Base-by-base conservation (phyloP, 1,284 basidiomycete species). In the Moniliella sp. region DNA sequence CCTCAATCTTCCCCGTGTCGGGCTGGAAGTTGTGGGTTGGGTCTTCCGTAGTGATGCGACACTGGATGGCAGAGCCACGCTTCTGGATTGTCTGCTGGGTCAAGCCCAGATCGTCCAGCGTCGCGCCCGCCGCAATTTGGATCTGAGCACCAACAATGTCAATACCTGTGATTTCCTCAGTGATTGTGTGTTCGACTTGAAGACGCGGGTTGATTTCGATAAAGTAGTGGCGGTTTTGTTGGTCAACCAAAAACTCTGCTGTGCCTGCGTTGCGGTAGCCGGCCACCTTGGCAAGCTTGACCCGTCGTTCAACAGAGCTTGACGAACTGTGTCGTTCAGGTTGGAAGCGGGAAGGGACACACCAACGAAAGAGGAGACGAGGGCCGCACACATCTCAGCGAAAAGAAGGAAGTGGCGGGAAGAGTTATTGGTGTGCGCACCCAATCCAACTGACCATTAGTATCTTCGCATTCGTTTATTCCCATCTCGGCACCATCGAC, bases 1-100 rank as follows among this genome's bases (percentile, higher is more conserved):
- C 91, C 59, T 97, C 88, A 48, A 99, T 97, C 65, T 94, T 93
- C 43, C 91, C 91, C 2, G 83, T 94, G 63, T 99, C 91, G 19
- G n/a, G 91, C 64, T 93, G 83, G 78, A 99, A 97, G 59, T 68
- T 70, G 34, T 71, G 62, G 15, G 78, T 72, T 5, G 91, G 74
- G 63, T 99, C 88, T 65, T 99, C 91, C n/a, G 91, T 97, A 27
- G 91, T 97, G 63, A 99, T 74, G 68, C 91, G 84, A 63, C 83
- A 93, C 62, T 99, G 91, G 46, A 99, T 97, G 8, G 91, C 88
- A 59, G 81, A 93, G 25, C 91, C 91, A 39, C 91, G 78, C 65
- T 83, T 83, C 45, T 76, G 78, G 62, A 99, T 83, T 32, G 81
- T 79, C 31, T 93, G 82, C 64, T 97, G 91, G n/a, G 78, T 81